Evolutionary conservation across 345 rosid genomes (phyloP).

Genomic region (Ricinus communis): DNA sequence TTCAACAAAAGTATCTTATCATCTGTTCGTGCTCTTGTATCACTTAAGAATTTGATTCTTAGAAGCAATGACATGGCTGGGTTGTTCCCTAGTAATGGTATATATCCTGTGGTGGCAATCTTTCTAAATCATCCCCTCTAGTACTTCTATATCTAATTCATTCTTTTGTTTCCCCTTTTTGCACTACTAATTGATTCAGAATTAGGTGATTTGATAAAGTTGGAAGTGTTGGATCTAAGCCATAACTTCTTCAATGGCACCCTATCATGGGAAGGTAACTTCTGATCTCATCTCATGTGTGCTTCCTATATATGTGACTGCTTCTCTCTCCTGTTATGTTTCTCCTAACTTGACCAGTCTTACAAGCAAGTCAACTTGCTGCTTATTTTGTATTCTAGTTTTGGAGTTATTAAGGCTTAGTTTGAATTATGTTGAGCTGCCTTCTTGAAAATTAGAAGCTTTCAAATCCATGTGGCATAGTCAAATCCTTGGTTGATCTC

Average conservation of each 20-base stretch:
- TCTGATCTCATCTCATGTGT: no score
- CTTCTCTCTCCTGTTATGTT: no score
- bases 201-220: not conserved
- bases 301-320: no score
- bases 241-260: not conserved
- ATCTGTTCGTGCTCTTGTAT: not conserved
- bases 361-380: not conserved
- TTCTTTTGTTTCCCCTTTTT: not conserved
- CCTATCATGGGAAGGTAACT: conserved; percentile 1
- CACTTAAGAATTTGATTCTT: conserved; percentile 11
- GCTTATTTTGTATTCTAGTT: no score
- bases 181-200: conserved; percentile 1
- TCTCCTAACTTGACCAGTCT: no score
- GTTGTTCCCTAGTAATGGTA: conserved; percentile 3
- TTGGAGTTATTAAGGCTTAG: no score
- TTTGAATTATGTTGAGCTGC: no score
- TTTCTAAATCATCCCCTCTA: no score
- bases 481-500: no score
- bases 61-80: not conserved
- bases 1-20: conserved; percentile 2
- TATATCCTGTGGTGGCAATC: not conserved
- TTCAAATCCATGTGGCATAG: no score
- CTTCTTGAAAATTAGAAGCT: no score
- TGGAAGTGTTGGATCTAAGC: conserved; percentile 15
- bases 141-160: not conserved